Base-by-base conservation (phyloP, 371 early-diverging fungal species). In the Coemansia sp. region DNA sequence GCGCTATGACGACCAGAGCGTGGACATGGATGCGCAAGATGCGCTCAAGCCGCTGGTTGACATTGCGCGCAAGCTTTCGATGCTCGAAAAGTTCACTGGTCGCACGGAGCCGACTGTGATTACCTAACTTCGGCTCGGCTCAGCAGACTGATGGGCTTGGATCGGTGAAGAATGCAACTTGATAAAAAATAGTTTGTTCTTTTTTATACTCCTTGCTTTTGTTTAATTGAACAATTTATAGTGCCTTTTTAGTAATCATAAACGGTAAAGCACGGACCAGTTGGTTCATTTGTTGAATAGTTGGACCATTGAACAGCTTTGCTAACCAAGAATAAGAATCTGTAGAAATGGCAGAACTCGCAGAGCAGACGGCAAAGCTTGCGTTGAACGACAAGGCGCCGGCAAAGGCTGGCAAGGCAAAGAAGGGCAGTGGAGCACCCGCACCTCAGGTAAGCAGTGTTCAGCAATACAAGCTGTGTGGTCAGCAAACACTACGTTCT, bases 91-190 rank as follows among this genome's bases (percentile, higher is more conserved):
- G 71, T 91, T 83, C 81, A 96, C 96, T 59, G 94, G 95, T 25
- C 90, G 97, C 69, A 84, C 89, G 39, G 87, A 86, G 67, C 99
- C 99, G 18, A 97, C 98, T 54, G 99, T 97, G 56, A 93, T 93
- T 78, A 93, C 94, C 23, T 93, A 87, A 87, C 7, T 16, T 25
- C 23, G 33, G 33, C 33, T 33, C 33, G 33, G 33, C 1, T 33
- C 33, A 9, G 33, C 33, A 33, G 33, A 9, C 33, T 1, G 33
- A 30, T 30, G 30, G 30, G 30, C 30, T 30, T 30, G 6, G 30
- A 30, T 30, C 30, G 6, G 30, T 30, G 30, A 33, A 33, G 33
- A 33, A 33, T 33, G 33, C 2, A 33, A 33, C 33, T 33, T 7
- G 1, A 33, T 33, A 33, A 33, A 33, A 33, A 33, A 8, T 9